These are phyloP conservation scores for Phytophthora macrochlamydospora DNA, from an alignment of 352 stramenopile genomes.

Conservation along the genomic window DNA sequence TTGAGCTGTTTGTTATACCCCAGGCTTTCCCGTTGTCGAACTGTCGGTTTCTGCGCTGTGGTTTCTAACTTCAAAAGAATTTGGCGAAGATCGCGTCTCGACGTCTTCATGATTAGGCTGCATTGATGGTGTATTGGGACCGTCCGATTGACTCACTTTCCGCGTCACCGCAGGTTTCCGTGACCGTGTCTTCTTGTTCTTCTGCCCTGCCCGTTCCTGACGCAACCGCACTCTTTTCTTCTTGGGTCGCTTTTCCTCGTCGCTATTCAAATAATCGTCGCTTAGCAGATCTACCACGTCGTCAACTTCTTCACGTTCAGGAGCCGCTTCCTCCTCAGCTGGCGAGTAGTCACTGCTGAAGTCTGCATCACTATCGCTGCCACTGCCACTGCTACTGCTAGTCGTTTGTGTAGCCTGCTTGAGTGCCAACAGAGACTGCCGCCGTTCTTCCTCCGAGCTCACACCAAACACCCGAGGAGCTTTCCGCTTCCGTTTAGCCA, in stretches of 20 bases:
- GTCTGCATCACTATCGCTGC: slow-evolving; percentile 41
- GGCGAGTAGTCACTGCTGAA: slow-evolving; percentile 52
- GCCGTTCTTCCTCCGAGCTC: slow-evolving; percentile 48
- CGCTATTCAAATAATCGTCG: slow-evolving; percentile 52
- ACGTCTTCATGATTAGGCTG: not conserved
- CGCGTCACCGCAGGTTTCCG: slow-evolving; percentile 24
- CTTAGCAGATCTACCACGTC: slow-evolving; percentile 50
- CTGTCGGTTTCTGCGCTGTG: slow-evolving; percentile 5
- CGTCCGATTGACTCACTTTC: slow-evolving; percentile 18
- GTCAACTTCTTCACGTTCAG: slow-evolving; percentile 39
- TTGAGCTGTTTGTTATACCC: slow-evolving; percentile 5
- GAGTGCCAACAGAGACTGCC: slow-evolving; percentile 27
- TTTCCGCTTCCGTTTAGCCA: slow-evolving; percentile 49
- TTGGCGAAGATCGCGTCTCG: not conserved
- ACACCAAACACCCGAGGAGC: slow-evolving; percentile 42
- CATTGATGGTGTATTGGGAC: not conserved
- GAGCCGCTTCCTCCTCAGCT: slow-evolving; percentile 39
- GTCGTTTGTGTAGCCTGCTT: slow-evolving; percentile 47
- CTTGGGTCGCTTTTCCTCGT: slow-evolving; percentile 25
- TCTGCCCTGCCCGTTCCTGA: slow-evolving; percentile 14
- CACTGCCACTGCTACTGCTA: slow-evolving; percentile 17
- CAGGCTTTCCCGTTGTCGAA: slow-evolving; percentile 2
- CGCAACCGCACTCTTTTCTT: slow-evolving; percentile 31
- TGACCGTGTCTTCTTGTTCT: slow-evolving; percentile 31
- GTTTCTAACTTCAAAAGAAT: slow-evolving; percentile 1